Percentiles rank a stretch among this genome's conserved stretches.
phyloP scores from a whole-genome alignment of 176 grass and related monocot species.

The Olyra latifolia region DNA sequence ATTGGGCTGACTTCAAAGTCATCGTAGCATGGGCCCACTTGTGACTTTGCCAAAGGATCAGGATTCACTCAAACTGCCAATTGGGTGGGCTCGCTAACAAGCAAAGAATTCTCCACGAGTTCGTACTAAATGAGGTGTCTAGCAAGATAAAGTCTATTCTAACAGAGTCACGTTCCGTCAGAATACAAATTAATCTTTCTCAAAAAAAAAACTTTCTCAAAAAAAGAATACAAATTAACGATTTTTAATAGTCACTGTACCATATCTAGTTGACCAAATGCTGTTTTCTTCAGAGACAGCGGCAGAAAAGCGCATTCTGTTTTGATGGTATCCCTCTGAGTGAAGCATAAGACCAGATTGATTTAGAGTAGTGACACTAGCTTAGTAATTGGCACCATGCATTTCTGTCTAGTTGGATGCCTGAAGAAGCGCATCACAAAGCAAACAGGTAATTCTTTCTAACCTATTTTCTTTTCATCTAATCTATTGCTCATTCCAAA shows the following conservation, averaged over 20 bases:
- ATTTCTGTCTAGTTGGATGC: conserved; percentile 41
- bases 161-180: not conserved
- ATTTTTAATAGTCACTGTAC: not conserved
- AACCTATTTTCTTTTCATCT: not conserved
- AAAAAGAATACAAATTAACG: too few relatives aligned
- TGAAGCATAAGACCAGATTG: conserved; percentile 12
- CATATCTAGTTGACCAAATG: conserved; percentile 26
- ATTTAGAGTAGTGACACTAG: not conserved
- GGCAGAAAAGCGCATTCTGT: conserved; percentile 5
- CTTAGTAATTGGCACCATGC: conserved; percentile 38
- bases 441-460: conserved; percentile 50
- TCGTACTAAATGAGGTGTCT: not conserved
- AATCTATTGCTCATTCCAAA: not conserved
- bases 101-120: not conserved
- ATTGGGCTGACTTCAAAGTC: too few relatives aligned
- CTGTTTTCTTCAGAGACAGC: too few relatives aligned
- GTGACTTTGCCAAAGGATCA: too few relatives aligned
- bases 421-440: conserved; percentile 53
- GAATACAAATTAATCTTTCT: too few relatives aligned
- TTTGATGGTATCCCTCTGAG: not conserved
- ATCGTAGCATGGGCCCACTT: too few relatives aligned
- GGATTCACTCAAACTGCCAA: too few relatives aligned
- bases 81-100: conserved; percentile 26
- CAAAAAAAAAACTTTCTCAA: too few relatives aligned
- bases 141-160: conserved; percentile 9